Evolutionary conservation across 352 stramenopile genomes (phyloP).

Genomic region (Pythium monospermum): DNA sequence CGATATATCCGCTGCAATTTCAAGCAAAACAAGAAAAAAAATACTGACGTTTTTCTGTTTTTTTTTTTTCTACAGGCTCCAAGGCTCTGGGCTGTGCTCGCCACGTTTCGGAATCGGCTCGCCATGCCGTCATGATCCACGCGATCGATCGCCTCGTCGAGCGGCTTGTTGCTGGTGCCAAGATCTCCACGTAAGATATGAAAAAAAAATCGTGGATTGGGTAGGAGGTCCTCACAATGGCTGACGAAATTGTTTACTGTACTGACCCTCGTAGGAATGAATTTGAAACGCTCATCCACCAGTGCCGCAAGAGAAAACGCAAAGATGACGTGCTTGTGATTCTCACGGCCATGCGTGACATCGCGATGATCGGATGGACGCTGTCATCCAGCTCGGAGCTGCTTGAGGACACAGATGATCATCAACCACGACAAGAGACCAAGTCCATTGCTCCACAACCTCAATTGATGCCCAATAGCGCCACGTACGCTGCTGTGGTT

Average conservation of each 20-base stretch:
- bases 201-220: too few relatives aligned
- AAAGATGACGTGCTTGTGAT: constrained; percentile 62
- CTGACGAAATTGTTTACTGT: too few relatives aligned
- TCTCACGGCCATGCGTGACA: constrained; percentile 45
- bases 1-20: too few relatives aligned
- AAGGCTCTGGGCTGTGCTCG: constrained; percentile 31
- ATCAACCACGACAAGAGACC: not conserved
- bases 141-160: constrained; percentile 58
- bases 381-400: not conserved
- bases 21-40: too few relatives aligned
- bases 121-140: constrained; percentile 62
- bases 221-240: too few relatives aligned
- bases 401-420: not conserved
- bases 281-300: constrained; percentile 75
- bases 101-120: constrained; percentile 55
- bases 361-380: constrained; percentile 38
- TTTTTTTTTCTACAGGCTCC: not conserved
- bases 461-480: constrained; percentile 44
- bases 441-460: constrained; percentile 33
- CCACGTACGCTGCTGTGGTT: constrained; percentile 63
- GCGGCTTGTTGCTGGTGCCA: constrained; percentile 32
- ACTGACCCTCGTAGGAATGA: constrained; percentile 40
- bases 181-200: constrained; percentile 56
- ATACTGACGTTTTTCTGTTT: too few relatives aligned
- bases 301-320: constrained; percentile 77